Evolutionary conservation across 306 rosid genomes (phyloP).

Genomic region (Carpinus viminea): DNA sequence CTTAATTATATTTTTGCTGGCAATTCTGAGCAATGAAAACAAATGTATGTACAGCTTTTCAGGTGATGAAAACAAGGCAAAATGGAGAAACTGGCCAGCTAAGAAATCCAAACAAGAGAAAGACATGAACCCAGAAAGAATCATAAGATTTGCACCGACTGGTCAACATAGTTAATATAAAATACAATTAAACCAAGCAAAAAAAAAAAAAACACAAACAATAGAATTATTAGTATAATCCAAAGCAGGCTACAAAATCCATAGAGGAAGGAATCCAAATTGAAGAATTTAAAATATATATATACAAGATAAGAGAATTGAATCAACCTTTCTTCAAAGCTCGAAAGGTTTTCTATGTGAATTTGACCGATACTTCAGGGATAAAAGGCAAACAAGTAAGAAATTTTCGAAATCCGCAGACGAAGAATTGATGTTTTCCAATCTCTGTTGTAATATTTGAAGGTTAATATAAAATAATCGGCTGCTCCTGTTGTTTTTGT

Average conservation of each 20-base stretch:
- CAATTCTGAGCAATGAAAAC: not conserved
- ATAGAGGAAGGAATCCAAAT: not conserved
- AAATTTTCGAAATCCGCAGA: not conserved
- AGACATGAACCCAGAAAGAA: not conserved
- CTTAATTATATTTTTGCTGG: not conserved
- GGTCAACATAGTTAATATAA: not conserved
- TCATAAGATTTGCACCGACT: not conserved
- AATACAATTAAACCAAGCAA: not conserved
- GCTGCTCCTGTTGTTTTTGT: not conserved
- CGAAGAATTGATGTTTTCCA: not conserved
- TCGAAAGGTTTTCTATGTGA: not conserved
- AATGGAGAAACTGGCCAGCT: slow-evolving; percentile 1
- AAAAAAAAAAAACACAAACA: not conserved
- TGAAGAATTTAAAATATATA: not conserved
- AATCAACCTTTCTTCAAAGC: not conserved
- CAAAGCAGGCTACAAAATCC: not conserved
- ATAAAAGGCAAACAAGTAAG: not conserved
- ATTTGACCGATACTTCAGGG: not conserved
- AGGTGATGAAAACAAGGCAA: slow-evolving; percentile 46
- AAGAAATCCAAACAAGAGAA: not conserved
- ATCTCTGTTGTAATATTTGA: not conserved
- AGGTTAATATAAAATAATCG: slow-evolving; percentile 1
- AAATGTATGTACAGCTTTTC: slow-evolving; percentile 1
- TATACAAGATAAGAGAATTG: not conserved
- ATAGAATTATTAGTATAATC: not conserved